These are phyloP conservation scores for Termitomyces eurrhizus DNA, from an alignment of 768 basidiomycete species.

Conservation along the genomic window DNA sequence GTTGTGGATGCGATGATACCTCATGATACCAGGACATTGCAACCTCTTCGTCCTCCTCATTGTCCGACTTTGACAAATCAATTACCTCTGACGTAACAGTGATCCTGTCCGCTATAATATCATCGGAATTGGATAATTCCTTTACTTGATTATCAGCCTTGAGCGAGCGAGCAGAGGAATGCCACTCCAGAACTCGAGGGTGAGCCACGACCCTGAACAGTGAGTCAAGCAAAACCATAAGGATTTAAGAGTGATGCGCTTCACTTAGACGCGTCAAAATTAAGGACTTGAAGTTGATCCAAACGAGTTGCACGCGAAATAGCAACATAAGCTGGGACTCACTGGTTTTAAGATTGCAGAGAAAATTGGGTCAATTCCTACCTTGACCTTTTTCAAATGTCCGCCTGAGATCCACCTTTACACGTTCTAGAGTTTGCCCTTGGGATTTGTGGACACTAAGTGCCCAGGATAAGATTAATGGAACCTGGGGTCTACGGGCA, in stretches of 20 bases:
- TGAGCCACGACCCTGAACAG: constrained; percentile 57
- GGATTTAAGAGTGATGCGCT: constrained; percentile 14
- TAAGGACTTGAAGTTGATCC: constrained; percentile 58
- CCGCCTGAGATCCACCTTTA: constrained; percentile 70
- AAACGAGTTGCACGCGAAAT: constrained; percentile 72
- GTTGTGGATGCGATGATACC: neutral
- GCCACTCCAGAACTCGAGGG: constrained; percentile 59
- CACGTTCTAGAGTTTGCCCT: constrained; percentile 83
- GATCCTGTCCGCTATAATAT: constrained; percentile 26
- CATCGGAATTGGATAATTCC: constrained; percentile 22
- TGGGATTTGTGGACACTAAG: constrained; percentile 88
- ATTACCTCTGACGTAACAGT: constrained; percentile 5
- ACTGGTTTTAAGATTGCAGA: neutral
- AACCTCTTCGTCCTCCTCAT: constrained; percentile 37
- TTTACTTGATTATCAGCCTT: neutral
- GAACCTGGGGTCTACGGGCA: constrained; percentile 38
- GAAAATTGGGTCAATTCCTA: constrained; percentile 17
- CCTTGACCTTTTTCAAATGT: constrained; percentile 85
- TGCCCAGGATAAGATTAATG: constrained; percentile 85
- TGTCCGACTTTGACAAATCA: constrained; percentile 17
- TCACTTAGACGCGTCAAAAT: constrained; percentile 58
- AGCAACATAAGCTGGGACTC: constrained; percentile 58
- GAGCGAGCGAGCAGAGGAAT: constrained; percentile 15
- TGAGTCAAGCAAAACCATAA: neutral
- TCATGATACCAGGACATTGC: constrained; percentile 29